A percentile compares a stretch with the other conserved stretches of the same genome.
Evolutionary conservation across 495 filamentous ascomycete species (phyloP).

Genomic region (Hypoxylon intermedium): DNA sequence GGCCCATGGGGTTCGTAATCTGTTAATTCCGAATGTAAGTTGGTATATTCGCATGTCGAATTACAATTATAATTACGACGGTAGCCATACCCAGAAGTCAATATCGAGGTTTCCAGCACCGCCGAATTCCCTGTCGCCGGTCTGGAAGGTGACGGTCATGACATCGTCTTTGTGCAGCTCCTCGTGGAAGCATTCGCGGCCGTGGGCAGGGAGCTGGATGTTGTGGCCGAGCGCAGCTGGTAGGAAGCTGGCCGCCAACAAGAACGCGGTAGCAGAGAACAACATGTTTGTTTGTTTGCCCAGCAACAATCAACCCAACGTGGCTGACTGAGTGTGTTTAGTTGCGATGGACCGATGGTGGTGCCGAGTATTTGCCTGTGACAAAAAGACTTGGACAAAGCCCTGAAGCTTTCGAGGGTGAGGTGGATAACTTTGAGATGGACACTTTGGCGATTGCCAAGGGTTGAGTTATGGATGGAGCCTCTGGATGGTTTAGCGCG

Average conservation of each 20-base stretch:
- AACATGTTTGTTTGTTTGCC: conserved; percentile 54
- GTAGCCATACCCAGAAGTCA: conserved; percentile 88
- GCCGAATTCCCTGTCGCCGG: conserved; percentile 95
- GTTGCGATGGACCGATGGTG: conserved; percentile 2
- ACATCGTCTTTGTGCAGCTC: conserved; percentile 87
- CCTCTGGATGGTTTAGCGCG: conserved; percentile 31
- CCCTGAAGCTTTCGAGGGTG: background rate
- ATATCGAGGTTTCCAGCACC: conserved; percentile 93
- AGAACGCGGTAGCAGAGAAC: conserved; percentile 65
- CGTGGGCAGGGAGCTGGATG: conserved; percentile 90
- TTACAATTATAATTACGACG: background rate
- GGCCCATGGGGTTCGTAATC: conserved; percentile 83
- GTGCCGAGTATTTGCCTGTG: background rate
- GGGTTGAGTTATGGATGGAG: conserved; percentile 12
- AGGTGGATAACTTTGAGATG: conserved; percentile 26
- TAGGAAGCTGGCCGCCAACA: conserved; percentile 69
- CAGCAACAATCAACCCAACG: conserved; percentile 7
- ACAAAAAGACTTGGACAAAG: background rate
- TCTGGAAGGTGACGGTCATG: conserved; percentile 99
- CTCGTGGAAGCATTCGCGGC: conserved; percentile 97
- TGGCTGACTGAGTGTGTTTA: background rate
- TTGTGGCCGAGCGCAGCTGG: conserved; percentile 79
- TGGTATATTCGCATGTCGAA: background rate
- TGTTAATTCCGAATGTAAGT: conserved; percentile 46
- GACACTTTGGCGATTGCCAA: conserved; percentile 45